Conservation (phyloP, 331 rosid genomes). For the Stylosanthes scabra region DNA sequence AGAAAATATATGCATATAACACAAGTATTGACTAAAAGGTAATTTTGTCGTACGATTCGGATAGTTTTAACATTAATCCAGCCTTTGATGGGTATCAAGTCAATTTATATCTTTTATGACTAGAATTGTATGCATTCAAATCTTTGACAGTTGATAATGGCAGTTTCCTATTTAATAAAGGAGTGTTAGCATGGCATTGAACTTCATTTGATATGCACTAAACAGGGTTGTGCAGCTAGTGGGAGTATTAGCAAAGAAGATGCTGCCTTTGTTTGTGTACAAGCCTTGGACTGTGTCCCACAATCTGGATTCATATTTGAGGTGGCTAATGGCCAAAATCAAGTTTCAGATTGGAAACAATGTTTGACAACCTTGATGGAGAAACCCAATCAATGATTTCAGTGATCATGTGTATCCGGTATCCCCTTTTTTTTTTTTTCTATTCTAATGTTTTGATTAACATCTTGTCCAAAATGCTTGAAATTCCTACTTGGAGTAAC, state of each 20-base stretch:
- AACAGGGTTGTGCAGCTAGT: constrained; percentile 71
- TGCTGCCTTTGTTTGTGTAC: constrained; percentile 88
- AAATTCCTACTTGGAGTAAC: too few relatives aligned
- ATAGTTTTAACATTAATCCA: too few relatives aligned
- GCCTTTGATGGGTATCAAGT: too few relatives aligned
- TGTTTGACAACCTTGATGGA: constrained; percentile 59
- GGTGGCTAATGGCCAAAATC: constrained; percentile 77
- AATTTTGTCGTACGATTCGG: too few relatives aligned
- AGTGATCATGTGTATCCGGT: constrained; percentile 42
- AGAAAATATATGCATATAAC: too few relatives aligned
- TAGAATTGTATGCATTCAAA: too few relatives aligned
- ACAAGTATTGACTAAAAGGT: too few relatives aligned
- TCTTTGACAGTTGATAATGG: too few relatives aligned
- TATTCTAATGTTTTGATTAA: too few relatives aligned
- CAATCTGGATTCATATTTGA: constrained; percentile 71
- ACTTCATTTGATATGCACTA: constrained; percentile 13
- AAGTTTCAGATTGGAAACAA: constrained; percentile 84
- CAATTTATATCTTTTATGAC: too few relatives aligned
- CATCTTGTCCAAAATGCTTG: too few relatives aligned
- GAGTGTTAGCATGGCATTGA: neutral
- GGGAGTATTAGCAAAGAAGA: constrained; percentile 90
- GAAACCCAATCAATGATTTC: constrained; percentile 53
- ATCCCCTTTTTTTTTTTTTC: neutral
- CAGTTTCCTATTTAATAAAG: too few relatives aligned
- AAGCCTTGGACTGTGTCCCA: constrained; percentile 75